Base-by-base conservation (phyloP, 805 yeast species). In the Saturnispora halmiae region DNA sequence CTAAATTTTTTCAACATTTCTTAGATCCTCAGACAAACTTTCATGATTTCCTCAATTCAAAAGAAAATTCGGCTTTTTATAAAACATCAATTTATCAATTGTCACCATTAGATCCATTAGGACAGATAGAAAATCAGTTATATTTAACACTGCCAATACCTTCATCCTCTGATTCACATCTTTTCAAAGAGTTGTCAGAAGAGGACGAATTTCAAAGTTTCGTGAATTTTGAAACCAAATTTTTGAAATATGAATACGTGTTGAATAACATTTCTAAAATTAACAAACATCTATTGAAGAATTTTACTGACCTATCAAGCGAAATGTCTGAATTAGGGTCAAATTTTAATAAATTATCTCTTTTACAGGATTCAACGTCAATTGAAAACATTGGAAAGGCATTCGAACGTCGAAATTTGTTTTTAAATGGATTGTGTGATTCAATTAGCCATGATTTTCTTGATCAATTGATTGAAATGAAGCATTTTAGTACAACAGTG, bases 361-460 rank as follows among this genome's bases (percentile, higher is more conserved):
- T 76, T 3, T 66, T 77, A 8, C 61, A 63, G 38, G 62, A 60
- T 42, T 61, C 64, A 4, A 51, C 51, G 35, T 49, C 48, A 2
- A 69, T 85, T 45, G 97, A 92, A 55, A 76, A 77, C 46, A 74
- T 86, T 22, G 96, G 97, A 1, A 87, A 83, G 53, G 81, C 87
- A 1, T 78, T 84, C 47, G 97, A 92, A 58, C 72, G 79, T 30
- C 75, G 72, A 29, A 77, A 73, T 46, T 71, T 78, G 15, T 72
- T 77, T 16, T 55, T 72, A 18, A 66, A 67, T 38, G 53, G 65
- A 9, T 58, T 73, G 9, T 40, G 51, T 21, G 56, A 55, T 31
- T 41, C 48, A 11, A 49, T 61, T 4, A 59, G 58, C 38, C 44
- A 59, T 30, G 51, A 50, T 16, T 59, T 61, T 41, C 46, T 60